phyloP scores from a whole-genome alignment of 352 stramenopile species.

The Phytopythium cucurbitacearum region DNA sequence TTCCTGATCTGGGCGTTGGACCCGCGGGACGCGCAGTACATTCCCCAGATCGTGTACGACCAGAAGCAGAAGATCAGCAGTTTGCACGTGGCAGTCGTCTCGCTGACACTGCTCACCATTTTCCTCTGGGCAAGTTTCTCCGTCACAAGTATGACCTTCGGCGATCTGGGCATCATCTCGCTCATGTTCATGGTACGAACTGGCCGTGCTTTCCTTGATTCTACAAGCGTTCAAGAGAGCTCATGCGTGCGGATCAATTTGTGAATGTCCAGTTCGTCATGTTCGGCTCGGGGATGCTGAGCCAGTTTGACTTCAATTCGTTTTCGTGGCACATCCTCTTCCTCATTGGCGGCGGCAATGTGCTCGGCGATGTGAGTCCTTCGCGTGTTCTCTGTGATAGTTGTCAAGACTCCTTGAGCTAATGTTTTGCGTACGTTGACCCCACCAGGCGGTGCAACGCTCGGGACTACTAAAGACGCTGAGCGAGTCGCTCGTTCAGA shows the following conservation, averaged over 20 bases:
- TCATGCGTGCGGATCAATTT: neutral
- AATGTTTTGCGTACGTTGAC: neutral
- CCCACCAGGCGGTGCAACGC: slow-evolving; percentile 62
- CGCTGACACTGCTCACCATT: slow-evolving; percentile 88
- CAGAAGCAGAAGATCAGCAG: slow-evolving; percentile 88
- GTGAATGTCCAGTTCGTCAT: slow-evolving; percentile 58
- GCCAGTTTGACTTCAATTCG: slow-evolving; percentile 92
- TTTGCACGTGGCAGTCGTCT: slow-evolving; percentile 85
- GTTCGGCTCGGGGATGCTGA: slow-evolving; percentile 87
- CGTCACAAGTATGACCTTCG: slow-evolving; percentile 83
- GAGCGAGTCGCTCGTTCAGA: slow-evolving; percentile 78
- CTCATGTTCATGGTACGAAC: slow-evolving; percentile 85
- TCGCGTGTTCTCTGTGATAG: neutral
- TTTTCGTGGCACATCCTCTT: slow-evolving; percentile 94
- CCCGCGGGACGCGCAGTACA: slow-evolving; percentile 84
- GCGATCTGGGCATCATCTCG: slow-evolving; percentile 89
- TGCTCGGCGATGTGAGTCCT: slow-evolving; percentile 80
- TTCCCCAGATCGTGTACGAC: slow-evolving; percentile 91
- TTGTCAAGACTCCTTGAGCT: neutral
- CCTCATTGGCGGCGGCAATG: slow-evolving; percentile 89
- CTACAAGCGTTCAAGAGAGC: neutral
- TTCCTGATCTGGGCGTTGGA: slow-evolving; percentile 86
- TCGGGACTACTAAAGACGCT: slow-evolving; percentile 80
- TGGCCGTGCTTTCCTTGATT: neutral
- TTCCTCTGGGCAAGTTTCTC: slow-evolving; percentile 88